phyloP scores from a whole-genome alignment of 495 filamentous ascomycete genomes.

The Coniosporium apollinis region DNA sequence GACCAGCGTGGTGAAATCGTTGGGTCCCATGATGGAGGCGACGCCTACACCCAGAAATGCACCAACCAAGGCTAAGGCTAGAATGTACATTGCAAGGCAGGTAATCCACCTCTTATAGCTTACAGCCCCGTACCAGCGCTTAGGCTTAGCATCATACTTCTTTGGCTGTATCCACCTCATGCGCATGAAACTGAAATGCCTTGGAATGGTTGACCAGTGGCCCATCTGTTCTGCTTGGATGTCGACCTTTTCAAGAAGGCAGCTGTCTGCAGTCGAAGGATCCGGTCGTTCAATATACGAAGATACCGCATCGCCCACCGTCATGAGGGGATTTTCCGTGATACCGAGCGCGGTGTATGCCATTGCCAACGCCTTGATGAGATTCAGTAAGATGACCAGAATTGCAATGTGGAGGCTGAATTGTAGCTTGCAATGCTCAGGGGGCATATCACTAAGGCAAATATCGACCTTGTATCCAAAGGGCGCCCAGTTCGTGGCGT shows the following conservation, averaged over 20 bases:
- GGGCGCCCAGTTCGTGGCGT: slow-evolving; percentile 8
- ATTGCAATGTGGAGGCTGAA: slow-evolving; percentile 27
- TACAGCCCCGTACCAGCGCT: too few relatives aligned
- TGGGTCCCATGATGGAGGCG: too few relatives aligned
- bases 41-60: too few relatives aligned
- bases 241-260: slow-evolving; percentile 12
- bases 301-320: slow-evolving; percentile 34
- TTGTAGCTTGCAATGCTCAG: slow-evolving; percentile 26
- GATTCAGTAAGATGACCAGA: slow-evolving; percentile 25
- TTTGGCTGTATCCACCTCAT: too few relatives aligned
- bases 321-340: slow-evolving; percentile 25
- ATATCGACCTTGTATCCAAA: slow-evolving; percentile 16
- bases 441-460: slow-evolving; percentile 24
- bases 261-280: neutral
- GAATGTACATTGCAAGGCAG: too few relatives aligned
- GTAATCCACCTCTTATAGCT: too few relatives aligned
- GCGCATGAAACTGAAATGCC: too few relatives aligned
- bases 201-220: neutral
- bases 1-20: too few relatives aligned
- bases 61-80: too few relatives aligned
- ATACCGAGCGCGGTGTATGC: slow-evolving; percentile 13
- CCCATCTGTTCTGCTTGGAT: neutral
- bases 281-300: slow-evolving; percentile 26
- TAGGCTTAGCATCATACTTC: too few relatives aligned
- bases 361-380: slow-evolving; percentile 26